A percentile compares a stretch with the other conserved stretches of the same genome.
phyloP scores from a whole-genome alignment of 2,329 filamentous ascomycete genomes.

The Verticillium nubilum region DNA sequence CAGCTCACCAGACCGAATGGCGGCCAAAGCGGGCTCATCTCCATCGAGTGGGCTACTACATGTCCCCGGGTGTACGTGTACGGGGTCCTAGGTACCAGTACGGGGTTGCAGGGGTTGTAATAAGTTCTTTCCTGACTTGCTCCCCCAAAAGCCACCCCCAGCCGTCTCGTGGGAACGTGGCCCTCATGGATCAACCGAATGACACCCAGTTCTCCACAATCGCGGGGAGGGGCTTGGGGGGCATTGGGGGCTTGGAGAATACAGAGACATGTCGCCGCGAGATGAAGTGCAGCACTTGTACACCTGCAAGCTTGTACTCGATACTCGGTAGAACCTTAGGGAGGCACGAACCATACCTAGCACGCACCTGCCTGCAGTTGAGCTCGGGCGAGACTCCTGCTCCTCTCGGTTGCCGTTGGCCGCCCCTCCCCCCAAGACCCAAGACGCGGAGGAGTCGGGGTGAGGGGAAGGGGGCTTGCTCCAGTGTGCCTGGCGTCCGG shows the following conservation, averaged over 20 bases:
- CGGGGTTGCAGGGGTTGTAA: neutral
- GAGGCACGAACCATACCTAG: neutral
- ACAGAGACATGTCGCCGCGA: neutral
- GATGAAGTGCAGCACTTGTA: neutral
- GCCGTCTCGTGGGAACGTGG: neutral
- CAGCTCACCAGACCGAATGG: neutral
- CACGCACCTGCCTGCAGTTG: neutral
- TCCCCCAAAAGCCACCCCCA: neutral
- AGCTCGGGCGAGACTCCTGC: neutral
- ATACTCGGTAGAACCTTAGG: neutral
- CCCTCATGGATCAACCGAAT: neutral
- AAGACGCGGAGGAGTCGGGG: neutral
- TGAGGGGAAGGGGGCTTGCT: neutral
- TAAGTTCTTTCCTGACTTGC: neutral
- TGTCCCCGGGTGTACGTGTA: neutral
- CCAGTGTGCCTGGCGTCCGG: neutral
- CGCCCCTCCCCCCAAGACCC: neutral
- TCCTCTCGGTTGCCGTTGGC: neutral
- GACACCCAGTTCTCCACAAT: neutral
- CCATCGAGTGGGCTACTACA: too few relatives aligned
- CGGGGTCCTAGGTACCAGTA: neutral
- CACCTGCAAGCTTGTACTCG: neutral
- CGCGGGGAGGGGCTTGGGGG: neutral
- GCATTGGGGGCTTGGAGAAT: neutral
- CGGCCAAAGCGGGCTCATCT: neutral